Evolutionary conservation across 2,329 filamentous ascomycete genomes (phyloP), one percentile per base, ranked within the genome.

Genomic region (Xylariaceae sp.): DNA sequence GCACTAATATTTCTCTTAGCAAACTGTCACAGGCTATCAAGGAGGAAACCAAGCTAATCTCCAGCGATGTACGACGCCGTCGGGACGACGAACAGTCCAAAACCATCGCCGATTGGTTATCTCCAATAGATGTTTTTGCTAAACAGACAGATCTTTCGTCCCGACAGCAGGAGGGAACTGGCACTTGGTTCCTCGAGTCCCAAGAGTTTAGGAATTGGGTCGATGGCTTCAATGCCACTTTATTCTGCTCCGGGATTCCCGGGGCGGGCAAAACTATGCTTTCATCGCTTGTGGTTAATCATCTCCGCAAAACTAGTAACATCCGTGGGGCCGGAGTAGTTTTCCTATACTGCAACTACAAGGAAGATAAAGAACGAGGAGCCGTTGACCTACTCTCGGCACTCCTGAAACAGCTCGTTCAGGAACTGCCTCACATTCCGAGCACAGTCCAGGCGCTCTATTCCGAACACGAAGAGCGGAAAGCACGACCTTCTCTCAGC

Each of bases 251-350:
- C 3, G 78, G 79, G 0, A 77, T 79, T 16, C 78, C 78, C 2
- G 79, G 79, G 6, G 75, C 77, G 0, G 78, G 79, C 0, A 82
- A 82, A 64, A 82, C 78, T 0, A 77, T 80, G 8, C 55, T 79
- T 2, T 65, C 76, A 0, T 72, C 78, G 0, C 72, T 75, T 12
- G 71, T 78, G 0, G 61, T 82, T 0, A 68, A 81, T 3, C 19
- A 80, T 14, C 67, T 83, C 1, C 16, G 26, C 4, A 19, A 24
- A 23, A 34, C 50, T 11, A 24, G 16, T 21, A 31, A 33, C 26
- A 21, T 44, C 3, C 29, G 29, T 12, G 29, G 29, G n/a, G 29
- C 29, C 29, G 53, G 73, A 0, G 66, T 83, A n/a, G 76, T 74
- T 0, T 82, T 76, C 26, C 16, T 81, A 0, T 84, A 79, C 48